Evolutionary conservation across 2,329 filamentous ascomycete genomes (phyloP), one percentile per base, ranked within the genome.

Genomic region (Beauveria sp.): DNA sequence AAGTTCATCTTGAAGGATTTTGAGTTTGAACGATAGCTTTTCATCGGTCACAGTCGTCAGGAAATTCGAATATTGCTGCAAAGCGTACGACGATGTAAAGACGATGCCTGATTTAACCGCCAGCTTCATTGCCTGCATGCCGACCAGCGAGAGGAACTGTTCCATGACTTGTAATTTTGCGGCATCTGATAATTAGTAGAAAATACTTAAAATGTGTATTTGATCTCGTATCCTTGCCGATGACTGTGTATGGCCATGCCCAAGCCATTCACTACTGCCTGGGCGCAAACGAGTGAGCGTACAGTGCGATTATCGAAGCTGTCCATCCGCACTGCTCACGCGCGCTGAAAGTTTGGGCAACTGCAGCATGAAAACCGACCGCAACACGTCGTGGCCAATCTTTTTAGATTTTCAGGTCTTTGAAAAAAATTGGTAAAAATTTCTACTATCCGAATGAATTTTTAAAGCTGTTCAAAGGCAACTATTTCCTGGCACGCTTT

Each of bases 81-180:
- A 81, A n/a, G 92, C 90, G 76, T 92, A 96, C 45, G 83, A 86
- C 58, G 91, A 91, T 2, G 93, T 96, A 66, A 96, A 83, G 54
- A 89, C 86, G 66, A 98, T 88, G 55, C 92, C 92, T 20, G 91
- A 93, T 55, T 90, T 82, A 69, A 97, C 93, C 72, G 92, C 92
- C 83, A 95, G 96, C 77, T 91, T 96, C 83, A 96, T 88, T 55
- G 91, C 90, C 77, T 96, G 91, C 54, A 79, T 74, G 64, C 82
- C 82, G 63, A 86, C 72, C 50, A 76, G 74, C 55, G 79, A 70
- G 62, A 86, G 74, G 64, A 86, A 79, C 60, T 80, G 80, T 72
- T 96, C 91, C 91, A 96, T 61, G 48, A 14, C 24, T 12, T 3
- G 12, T 45, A 6, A 22, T 40, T 38, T 12, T 20, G 1, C 34